Evolutionary conservation across 2,329 filamentous ascomycete species (phyloP).

Genomic region (Sarocladiaceae sp.): DNA sequence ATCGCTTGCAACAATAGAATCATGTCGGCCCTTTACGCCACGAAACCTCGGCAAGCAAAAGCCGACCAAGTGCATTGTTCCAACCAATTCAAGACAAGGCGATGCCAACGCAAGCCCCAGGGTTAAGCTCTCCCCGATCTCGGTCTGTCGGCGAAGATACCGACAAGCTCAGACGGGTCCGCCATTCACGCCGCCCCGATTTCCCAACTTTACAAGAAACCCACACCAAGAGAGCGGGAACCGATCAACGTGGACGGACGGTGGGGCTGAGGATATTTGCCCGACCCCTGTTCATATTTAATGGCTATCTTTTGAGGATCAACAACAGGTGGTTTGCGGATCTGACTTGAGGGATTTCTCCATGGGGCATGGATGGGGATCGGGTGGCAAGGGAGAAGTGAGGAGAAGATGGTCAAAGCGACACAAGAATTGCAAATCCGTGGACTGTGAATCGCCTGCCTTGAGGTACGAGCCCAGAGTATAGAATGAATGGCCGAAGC

Average conservation of each 20-base stretch:
- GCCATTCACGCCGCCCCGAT: not conserved
- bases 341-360: conserved; percentile 8
- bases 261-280: not conserved
- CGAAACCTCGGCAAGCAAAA: too few species aligned
- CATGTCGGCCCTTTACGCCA: too few species aligned
- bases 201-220: not conserved
- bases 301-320: conserved; percentile 3
- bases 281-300: not conserved
- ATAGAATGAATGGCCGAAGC: too few species aligned
- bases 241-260: conserved; percentile 1
- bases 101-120: not conserved
- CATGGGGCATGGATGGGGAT: conserved; percentile 6
- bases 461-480: too few species aligned
- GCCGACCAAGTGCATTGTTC: not conserved
- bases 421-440: not conserved
- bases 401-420: not conserved
- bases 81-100: not conserved
- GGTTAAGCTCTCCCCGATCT: conserved; percentile 3
- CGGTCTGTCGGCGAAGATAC: not conserved
- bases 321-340: not conserved
- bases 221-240: not conserved
- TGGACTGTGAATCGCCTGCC: not conserved
- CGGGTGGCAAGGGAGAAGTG: not conserved
- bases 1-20: too few species aligned
- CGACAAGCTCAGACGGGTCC: conserved; percentile 4